Evolutionary conservation across 2,329 filamentous ascomycete genomes (phyloP), one percentile per base, ranked within the genome.

Genomic region (Aspergillus sergii): DNA sequence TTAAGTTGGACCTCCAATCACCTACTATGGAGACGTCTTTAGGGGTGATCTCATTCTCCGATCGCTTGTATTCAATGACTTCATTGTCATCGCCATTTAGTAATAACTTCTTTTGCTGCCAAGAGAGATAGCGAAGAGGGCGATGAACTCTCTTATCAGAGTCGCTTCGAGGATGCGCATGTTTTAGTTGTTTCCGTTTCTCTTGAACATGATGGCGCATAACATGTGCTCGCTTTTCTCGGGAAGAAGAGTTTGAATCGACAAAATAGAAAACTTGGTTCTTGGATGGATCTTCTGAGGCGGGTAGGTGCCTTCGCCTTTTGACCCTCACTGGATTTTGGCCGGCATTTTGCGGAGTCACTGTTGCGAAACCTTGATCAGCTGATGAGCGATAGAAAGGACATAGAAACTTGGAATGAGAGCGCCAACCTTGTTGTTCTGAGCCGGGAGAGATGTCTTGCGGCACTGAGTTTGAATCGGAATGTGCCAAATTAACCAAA

Each of bases 201-300:
- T 79, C 72, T 57, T 79, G 76, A n/a, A 80, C 77, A 69, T 80
- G 78, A 59, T 80, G 76, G 41, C 77, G 77, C 78, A 80, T 80
- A 23, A 80, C 78, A 73, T 80, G 78, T 8, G 78, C 77, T 34
- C 78, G 77, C 59, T 80, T 80, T 60, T 78, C 78, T 36, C 76
- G 75, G 21, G 75, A 79, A 4, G 78, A 79, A 4, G 78, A 79
- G 58, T 72, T 74, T 9, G 72, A 73, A 57, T 80, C 74, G 54
- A 80, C 78, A 66, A 80, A 80, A 63, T 78, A 80, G 60, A 80
- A 80, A 7, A 71, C 64, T 66, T 76, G 75, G 12, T 66, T 74
- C 59, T 74, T 74, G 26, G 63, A 58, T 45, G 67, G 64, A 12
- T 68, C 67, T 19, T 69, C 66, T 1, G 69, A 58, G 28, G 66